A percentile compares a stretch with the other conserved stretches of the same genome.
Evolutionary conservation across 352 stramenopile genomes (phyloP).

Genomic region (Globisporangium ultimum): DNA sequence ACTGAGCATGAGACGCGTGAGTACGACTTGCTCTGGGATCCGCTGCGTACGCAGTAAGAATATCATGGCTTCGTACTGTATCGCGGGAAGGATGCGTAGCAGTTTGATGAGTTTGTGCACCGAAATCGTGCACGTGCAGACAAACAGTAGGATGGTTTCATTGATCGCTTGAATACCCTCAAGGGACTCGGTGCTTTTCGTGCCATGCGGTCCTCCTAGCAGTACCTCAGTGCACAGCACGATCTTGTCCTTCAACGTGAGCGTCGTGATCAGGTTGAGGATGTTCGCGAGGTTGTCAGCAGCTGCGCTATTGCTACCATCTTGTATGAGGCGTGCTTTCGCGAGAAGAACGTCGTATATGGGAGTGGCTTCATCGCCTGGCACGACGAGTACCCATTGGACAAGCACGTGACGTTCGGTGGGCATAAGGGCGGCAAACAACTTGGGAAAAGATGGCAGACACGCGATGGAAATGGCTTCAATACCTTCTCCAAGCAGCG

Average conservation of each 20-base stretch:
- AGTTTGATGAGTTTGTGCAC: slow-evolving; percentile 52
- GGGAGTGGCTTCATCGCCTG: slow-evolving; percentile 23
- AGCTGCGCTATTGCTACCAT: background rate
- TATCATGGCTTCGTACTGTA: slow-evolving; percentile 32
- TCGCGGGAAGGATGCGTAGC: slow-evolving; percentile 29
- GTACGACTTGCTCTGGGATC: slow-evolving; percentile 46
- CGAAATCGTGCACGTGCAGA: slow-evolving; percentile 35
- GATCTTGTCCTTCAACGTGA: slow-evolving; percentile 38
- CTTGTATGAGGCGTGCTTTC: slow-evolving; percentile 8
- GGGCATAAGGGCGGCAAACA: slow-evolving; percentile 29
- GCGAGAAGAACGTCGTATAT: slow-evolving; percentile 44
- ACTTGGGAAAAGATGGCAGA: slow-evolving; percentile 26
- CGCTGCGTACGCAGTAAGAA: slow-evolving; percentile 54
- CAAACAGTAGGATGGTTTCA: slow-evolving; percentile 33
- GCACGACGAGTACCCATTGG: slow-evolving; percentile 40
- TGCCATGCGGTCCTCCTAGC: background rate
- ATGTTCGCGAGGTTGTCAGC: slow-evolving; percentile 14
- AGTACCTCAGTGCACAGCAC: slow-evolving; percentile 33
- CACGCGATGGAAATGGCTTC: slow-evolving; percentile 25
- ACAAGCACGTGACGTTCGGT: slow-evolving; percentile 30
- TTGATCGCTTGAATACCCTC: slow-evolving; percentile 8
- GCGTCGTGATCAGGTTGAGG: slow-evolving; percentile 34
- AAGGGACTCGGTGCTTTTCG: background rate
- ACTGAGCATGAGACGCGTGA: slow-evolving; percentile 61
- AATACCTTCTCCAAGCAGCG: slow-evolving; percentile 35